These are phyloP conservation scores for Nicotiana paniculata DNA, from an alignment of 257 asterid species.

Conservation along the genomic window DNA sequence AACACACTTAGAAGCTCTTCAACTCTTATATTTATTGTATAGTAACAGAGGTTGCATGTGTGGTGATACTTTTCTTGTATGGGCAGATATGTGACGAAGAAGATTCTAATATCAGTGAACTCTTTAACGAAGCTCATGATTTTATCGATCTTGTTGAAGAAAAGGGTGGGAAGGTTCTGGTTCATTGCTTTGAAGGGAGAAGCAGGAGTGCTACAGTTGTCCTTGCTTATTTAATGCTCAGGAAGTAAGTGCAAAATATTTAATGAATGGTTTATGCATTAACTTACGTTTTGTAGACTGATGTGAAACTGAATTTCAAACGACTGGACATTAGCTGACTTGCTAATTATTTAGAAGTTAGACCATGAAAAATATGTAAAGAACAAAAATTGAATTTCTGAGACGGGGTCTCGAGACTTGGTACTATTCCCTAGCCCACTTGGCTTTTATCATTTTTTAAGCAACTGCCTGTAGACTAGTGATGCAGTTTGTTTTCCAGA, in stretches of 20 bases:
- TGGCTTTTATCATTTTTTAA: not conserved
- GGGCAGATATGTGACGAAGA: conserved; percentile 72
- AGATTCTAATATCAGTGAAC: conserved; percentile 60
- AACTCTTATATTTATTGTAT: not conserved
- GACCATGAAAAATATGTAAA: no score
- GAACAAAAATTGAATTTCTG: not conserved
- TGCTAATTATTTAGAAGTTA: not conserved
- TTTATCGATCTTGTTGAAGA: conserved; percentile 71
- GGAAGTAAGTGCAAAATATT: conserved; percentile 53
- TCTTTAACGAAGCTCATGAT: conserved; percentile 87
- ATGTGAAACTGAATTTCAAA: not conserved
- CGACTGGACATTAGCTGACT: not conserved
- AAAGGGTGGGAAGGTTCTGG: conserved; percentile 78
- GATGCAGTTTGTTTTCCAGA: not conserved
- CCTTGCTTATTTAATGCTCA: conserved; percentile 79
- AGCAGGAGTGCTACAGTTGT: conserved; percentile 93
- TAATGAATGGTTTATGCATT: not conserved
- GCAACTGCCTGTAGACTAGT: not conserved
- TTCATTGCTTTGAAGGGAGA: conserved; percentile 97
- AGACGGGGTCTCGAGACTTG: not conserved
- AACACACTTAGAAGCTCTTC: not conserved
- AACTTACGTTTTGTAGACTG: not conserved
- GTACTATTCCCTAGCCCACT: not conserved
- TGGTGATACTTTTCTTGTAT: conserved; percentile 14
- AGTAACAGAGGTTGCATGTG: conserved; percentile 1